phyloP scores from a whole-genome alignment of 257 asterid genomes.

The Solanum virginianum region DNA sequence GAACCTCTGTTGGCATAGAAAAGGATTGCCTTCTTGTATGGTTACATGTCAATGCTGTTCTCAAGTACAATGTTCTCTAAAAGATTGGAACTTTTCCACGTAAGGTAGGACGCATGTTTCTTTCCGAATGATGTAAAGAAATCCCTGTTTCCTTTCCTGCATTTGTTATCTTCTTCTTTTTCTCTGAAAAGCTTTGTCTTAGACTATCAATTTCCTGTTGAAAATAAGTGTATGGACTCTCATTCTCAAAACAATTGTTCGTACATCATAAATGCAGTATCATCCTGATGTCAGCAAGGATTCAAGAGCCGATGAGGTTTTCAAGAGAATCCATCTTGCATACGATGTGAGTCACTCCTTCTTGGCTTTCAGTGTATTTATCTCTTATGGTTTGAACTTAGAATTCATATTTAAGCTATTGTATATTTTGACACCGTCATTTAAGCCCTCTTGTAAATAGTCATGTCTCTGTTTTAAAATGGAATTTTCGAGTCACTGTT shows the following conservation, averaged over 20 bases:
- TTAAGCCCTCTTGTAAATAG: neutral
- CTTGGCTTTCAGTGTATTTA: neutral
- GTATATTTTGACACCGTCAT: neutral
- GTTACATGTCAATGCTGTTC: neutral
- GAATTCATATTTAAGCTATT: neutral
- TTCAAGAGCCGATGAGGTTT: constrained; percentile 51
- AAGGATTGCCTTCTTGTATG: neutral
- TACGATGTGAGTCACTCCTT: constrained; percentile 50
- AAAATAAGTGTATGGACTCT: neutral
- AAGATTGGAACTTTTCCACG: neutral
- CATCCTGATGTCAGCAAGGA: constrained; percentile 93
- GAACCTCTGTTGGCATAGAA: neutral
- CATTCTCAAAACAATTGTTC: neutral
- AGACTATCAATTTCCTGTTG: neutral
- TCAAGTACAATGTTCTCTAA: neutral
- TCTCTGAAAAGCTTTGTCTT: neutral
- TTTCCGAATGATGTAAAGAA: neutral
- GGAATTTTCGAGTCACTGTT: neutral
- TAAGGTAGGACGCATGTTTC: neutral
- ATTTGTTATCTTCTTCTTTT: neutral
- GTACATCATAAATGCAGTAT: constrained; percentile 36
- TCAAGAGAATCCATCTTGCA: constrained; percentile 71
- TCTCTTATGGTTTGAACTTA: neutral
- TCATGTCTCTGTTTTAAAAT: neutral
- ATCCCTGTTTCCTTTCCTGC: neutral